A percentile compares a stretch with the other conserved stretches of the same genome.
phyloP scores from a whole-genome alignment of 345 rosid genomes.

The Barbarea vulgaris region DNA sequence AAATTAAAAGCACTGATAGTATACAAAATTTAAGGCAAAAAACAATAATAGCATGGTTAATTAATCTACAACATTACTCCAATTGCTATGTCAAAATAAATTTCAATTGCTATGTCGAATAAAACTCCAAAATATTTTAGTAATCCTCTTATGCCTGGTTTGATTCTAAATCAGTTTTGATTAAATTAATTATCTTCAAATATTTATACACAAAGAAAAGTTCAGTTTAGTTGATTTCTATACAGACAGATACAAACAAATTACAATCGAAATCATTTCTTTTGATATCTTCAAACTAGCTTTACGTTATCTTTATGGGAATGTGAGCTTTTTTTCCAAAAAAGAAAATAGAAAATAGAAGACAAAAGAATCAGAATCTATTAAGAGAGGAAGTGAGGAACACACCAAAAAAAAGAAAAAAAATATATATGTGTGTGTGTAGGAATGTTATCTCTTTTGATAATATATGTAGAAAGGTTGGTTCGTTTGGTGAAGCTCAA shows the following conservation, averaged over 20 bases:
- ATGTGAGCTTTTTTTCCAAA: conserved; percentile 22
- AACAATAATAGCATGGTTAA: no score
- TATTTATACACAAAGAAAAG: neutral
- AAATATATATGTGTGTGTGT: neutral
- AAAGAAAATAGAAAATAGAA: neutral
- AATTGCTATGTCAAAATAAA: no score
- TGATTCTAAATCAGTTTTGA: neutral
- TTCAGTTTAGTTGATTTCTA: neutral
- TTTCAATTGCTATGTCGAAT: neutral
- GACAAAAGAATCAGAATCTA: conserved; percentile 39
- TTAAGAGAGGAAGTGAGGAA: conserved; percentile 22
- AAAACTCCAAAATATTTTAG: neutral
- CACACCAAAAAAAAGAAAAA: conserved; percentile 13
- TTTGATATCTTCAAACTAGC: conserved; percentile 30
- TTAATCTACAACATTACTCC: no score
- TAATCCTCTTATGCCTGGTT: neutral
- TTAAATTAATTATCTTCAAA: neutral
- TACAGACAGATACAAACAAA: conserved; percentile 9
- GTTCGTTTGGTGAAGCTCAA: conserved; percentile 26
- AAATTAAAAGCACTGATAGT: no score
- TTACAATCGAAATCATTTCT: neutral
- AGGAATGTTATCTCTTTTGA: neutral
- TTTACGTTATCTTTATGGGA: conserved; percentile 36
- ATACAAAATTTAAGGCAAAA: no score
- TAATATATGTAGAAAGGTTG: conserved; percentile 21